A percentile compares a stretch with the other conserved stretches of the same genome.
Evolutionary conservation across 148 eudicot genomes (phyloP).

Genomic region (Dysphania ambrosioides): DNA sequence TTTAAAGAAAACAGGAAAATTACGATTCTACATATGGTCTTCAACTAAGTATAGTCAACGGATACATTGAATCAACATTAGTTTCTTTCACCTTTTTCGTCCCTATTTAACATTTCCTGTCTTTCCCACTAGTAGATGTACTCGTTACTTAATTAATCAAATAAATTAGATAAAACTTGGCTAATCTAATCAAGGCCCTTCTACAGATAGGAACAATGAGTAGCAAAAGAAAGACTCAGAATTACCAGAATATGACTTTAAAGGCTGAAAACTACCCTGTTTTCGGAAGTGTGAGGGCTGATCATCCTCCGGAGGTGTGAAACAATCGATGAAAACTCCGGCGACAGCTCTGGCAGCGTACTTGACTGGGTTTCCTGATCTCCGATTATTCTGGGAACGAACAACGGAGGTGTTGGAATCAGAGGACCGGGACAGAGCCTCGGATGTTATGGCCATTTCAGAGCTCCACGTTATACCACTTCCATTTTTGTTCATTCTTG

Average conservation of each 20-base stretch:
- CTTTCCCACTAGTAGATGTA: not conserved
- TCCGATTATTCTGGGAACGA: not conserved
- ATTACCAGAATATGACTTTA: constrained; percentile 24
- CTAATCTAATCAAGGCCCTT: not conserved
- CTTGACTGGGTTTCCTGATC: constrained; percentile 41
- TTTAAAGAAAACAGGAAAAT: not conserved
- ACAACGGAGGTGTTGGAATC: constrained; percentile 41
- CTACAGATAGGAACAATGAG: not conserved
- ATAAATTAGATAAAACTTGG: not conserved
- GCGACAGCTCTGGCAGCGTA: constrained; percentile 50
- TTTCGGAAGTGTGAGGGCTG: not conserved
- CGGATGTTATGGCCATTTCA: constrained; percentile 29
- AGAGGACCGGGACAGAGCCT: constrained; percentile 23
- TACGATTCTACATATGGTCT: not conserved
- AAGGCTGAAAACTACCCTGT: not conserved
- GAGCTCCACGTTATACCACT: constrained; percentile 25
- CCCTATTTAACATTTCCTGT: not conserved
- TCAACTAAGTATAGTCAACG: not conserved
- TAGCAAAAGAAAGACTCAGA: not conserved
- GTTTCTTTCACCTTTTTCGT: not conserved
- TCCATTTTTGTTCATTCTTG: constrained; percentile 8
- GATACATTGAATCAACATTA: not conserved
- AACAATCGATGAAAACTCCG: constrained; percentile 59
- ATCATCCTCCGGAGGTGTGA: constrained; percentile 59
- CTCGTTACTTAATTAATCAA: not conserved